A percentile compares a stretch with the other conserved stretches of the same genome.
phyloP scores from a whole-genome alignment of 345 rosid species.

The Eucalyptus curtisii region DNA sequence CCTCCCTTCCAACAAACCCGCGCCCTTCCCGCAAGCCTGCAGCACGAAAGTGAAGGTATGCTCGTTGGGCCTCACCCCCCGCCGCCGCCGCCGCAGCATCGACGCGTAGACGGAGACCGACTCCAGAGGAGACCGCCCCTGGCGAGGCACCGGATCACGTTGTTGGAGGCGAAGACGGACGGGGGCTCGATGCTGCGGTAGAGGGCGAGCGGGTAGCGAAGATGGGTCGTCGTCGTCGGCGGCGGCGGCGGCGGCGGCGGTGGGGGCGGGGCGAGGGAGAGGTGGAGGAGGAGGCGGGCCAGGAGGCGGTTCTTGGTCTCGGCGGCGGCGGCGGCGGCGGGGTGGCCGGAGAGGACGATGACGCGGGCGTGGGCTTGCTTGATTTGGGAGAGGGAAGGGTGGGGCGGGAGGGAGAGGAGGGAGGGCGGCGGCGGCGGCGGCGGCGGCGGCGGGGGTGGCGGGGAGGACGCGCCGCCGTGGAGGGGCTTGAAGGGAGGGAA shows the following conservation, averaged over 20 bases:
- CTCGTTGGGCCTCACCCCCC: not conserved
- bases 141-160: slow-evolving; percentile 12
- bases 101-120: slow-evolving; percentile 2
- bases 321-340: not conserved
- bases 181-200: not conserved
- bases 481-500: not conserved
- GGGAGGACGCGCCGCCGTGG: not conserved
- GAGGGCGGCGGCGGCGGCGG: not conserved
- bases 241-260: not conserved
- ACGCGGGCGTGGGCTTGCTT: slow-evolving; percentile 7
- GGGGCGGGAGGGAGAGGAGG: not conserved
- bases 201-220: not conserved
- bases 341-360: slow-evolving; percentile 3
- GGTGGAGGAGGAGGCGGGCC: slow-evolving; percentile 3
- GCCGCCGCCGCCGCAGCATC: not conserved
- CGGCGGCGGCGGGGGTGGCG: not conserved
- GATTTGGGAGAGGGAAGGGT: not conserved
- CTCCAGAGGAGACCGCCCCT: not conserved
- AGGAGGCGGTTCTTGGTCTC: not conserved
- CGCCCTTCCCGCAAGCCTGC: slow-evolving; percentile 9
- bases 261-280: slow-evolving; percentile 2
- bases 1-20: slow-evolving; percentile 2
- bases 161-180: slow-evolving; percentile 7
- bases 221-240: not conserved
- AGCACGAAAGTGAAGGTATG: slow-evolving; percentile 10